Conservation (phyloP, 1,139 yeast species). For the Magnusiomyces sp. region DNA sequence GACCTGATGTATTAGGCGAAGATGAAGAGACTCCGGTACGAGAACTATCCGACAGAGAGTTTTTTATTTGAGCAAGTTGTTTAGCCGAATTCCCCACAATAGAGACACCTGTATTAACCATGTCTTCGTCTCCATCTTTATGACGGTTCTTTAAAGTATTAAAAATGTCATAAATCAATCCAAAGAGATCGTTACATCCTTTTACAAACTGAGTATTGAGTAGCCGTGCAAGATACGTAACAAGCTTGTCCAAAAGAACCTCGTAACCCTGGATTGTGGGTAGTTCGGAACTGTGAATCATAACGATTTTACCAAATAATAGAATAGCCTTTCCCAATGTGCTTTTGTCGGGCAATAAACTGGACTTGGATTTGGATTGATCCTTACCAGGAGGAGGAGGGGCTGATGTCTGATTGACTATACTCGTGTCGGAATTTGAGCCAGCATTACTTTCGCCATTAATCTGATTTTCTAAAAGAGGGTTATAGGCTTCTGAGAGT, state of each 20-base stretch:
- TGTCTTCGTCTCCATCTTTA: background rate
- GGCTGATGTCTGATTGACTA: background rate
- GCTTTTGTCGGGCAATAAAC: background rate
- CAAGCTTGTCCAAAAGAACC: conserved; percentile 27
- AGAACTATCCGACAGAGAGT: background rate
- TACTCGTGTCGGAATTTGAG: too few relatives aligned
- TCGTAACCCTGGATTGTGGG: conserved; percentile 21
- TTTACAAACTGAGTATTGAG: conserved; percentile 26
- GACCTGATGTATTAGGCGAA: background rate
- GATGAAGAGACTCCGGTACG: background rate
- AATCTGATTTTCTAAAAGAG: background rate
- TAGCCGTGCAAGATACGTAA: conserved; percentile 39
- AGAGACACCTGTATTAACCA: background rate
- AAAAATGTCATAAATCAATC: conserved; percentile 23
- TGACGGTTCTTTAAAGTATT: conserved; percentile 12
- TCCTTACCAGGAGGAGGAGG: background rate
- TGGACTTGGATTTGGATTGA: background rate
- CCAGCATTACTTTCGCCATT: too few relatives aligned
- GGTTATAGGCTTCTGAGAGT: background rate
- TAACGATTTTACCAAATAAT: conserved; percentile 47
- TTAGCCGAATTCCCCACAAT: background rate
- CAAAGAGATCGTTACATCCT: conserved; percentile 17
- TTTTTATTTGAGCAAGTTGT: background rate
- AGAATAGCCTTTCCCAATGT: conserved; percentile 23
- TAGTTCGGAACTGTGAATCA: conserved; percentile 39